Evolutionary conservation across 2,329 filamentous ascomycete species (phyloP), one percentile per base, ranked within the genome.

Genomic region (Gaeumannomyces sp.): DNA sequence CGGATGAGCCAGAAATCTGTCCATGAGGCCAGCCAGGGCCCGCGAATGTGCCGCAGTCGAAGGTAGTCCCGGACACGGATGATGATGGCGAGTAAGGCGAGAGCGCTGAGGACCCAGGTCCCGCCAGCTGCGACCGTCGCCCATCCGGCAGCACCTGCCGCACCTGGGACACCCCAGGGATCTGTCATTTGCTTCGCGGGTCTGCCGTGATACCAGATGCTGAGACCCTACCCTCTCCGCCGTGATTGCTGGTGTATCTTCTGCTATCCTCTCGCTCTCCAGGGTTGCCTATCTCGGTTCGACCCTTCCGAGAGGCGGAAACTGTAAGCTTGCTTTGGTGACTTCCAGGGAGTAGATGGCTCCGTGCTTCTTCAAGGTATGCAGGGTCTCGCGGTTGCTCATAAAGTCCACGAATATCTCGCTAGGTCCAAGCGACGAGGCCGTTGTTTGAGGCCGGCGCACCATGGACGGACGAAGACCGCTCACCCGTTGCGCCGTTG

Each of bases 1-100:
- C 67, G 64, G 16, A 76, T 70, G 60, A 76, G 65, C 74, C 73
- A 76, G 28, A 72, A 31, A 45, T 72, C 70, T 14, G 73, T 70
- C 69, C 69, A 73, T n/a, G 66, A 67, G 3, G 73, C 69, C 65
- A 67, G 64, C 28, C 64, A 65, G 2, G 74, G 73, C 0, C 74
- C 73, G 1, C 66, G 70, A 28, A 76, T 71, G 63, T 76, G 73
- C 19, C 64, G 65, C 14, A 74, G 68, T 2, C 71, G 70, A 29
- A 63, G 38, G 29, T 33, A 63, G 56, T 45, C 62, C 11, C 60
- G 50, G 27, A 70, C 58, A 29, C 67, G 68, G 16, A 19, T 19
- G 11, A 66, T 50, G 22, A 66, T 6, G 13, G 67, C 53, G 35
- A 38, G 38, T 10, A 53, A 22, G 31, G 35, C 62, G 16, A 63